Conservation (phyloP, 257 asterid species). For the Ocimum tenuiflorum region DNA sequence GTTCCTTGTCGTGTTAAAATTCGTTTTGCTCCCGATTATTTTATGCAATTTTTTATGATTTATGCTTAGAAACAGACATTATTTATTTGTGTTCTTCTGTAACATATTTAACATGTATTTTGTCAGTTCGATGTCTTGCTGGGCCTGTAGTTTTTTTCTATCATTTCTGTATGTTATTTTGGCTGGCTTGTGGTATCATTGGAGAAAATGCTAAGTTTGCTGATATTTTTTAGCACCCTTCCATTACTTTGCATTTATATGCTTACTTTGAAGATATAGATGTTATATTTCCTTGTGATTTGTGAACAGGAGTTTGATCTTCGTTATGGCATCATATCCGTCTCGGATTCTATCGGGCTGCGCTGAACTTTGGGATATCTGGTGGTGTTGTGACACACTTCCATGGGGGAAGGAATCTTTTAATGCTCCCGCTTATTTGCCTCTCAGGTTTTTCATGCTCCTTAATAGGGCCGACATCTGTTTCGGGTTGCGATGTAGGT, state of each 20-base stretch:
- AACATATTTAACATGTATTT: background rate
- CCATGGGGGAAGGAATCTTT: conserved; percentile 84
- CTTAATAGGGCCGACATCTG: conserved; percentile 72
- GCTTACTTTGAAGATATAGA: background rate
- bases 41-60: background rate
- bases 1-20: background rate
- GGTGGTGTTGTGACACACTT: conserved; percentile 59
- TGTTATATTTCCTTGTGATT: no score
- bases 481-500: conserved; percentile 86
- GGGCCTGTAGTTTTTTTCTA: background rate
- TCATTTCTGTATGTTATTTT: conserved; percentile 6
- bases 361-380: conserved; percentile 72
- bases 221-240: conserved; percentile 4
- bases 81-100: background rate
- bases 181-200: conserved; percentile 5
- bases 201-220: no score
- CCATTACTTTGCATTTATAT: background rate
- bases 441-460: conserved; percentile 85
- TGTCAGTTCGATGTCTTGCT: background rate
- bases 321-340: conserved; percentile 84
- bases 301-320: conserved; percentile 71
- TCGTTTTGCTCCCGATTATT: background rate
- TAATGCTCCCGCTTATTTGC: conserved; percentile 49
- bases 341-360: conserved; percentile 68
- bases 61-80: background rate